A percentile compares a stretch with the other conserved stretches of the same genome.
phyloP scores from a whole-genome alignment of 768 basidiomycete species.

The Hydnomerulius pinastri region DNA sequence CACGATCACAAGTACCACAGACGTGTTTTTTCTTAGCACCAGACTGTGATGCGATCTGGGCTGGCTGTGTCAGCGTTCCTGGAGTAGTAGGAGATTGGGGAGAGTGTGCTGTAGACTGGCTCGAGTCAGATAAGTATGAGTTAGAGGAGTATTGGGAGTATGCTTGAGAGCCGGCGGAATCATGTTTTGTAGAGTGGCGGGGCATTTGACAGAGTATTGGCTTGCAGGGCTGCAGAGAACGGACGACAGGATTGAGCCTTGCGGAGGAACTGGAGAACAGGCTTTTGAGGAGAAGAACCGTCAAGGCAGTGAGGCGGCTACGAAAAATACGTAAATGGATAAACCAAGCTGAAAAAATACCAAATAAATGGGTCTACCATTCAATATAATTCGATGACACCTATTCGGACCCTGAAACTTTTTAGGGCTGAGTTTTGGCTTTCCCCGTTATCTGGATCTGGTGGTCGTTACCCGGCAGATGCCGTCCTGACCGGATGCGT shows the following conservation, averaged over 20 bases:
- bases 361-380: conserved; percentile 26
- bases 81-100: conserved; percentile 9
- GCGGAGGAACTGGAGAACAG: conserved; percentile 25
- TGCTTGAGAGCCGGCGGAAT: conserved; percentile 10
- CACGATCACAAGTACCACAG: conserved; percentile 71
- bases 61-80: conserved; percentile 6
- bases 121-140: conserved; percentile 29
- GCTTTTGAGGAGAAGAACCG: conserved; percentile 36
- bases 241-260: conserved; percentile 25
- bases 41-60: background rate
- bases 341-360: conserved; percentile 21
- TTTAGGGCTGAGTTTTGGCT: conserved; percentile 35
- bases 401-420: conserved; percentile 36
- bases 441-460: conserved; percentile 34
- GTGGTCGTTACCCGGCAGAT: conserved; percentile 28
- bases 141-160: conserved; percentile 25
- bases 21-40: conserved; percentile 47
- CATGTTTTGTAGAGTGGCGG: conserved; percentile 32
- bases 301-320: conserved; percentile 35
- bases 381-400: conserved; percentile 30
- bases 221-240: conserved; percentile 28
- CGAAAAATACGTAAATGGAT: conserved; percentile 36
- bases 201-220: conserved; percentile 26
- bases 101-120: conserved; percentile 17
- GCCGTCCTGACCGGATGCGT: conserved; percentile 28